Evolutionary conservation across 1,139 yeast genomes (phyloP).

Genomic region (Suhomyces terraborum): DNA sequence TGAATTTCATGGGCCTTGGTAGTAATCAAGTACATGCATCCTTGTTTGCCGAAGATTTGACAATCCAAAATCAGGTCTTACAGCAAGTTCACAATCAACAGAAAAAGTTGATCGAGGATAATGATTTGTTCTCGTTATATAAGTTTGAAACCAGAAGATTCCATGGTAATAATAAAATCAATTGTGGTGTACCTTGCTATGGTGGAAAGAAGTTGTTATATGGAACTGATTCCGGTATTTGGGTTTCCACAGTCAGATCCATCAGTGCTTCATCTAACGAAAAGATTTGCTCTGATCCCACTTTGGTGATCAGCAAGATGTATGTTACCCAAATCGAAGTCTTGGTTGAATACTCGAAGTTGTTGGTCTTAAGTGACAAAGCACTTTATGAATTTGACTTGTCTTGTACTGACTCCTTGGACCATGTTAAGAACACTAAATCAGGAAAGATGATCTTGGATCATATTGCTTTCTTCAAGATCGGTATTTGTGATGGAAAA

Average conservation of each 20-base stretch:
- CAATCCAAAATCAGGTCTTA: conserved; percentile 76
- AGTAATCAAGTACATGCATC: conserved; percentile 47
- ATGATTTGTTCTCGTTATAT: conserved; percentile 79
- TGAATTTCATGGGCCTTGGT: conserved; percentile 49
- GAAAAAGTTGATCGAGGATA: conserved; percentile 63
- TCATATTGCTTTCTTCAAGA: conserved; percentile 86
- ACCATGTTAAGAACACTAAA: conserved; percentile 67
- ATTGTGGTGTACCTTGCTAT: conserved; percentile 92
- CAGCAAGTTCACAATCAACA: conserved; percentile 83
- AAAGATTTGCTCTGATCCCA: conserved; percentile 67
- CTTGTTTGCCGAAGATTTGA: conserved; percentile 51
- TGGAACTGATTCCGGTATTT: conserved; percentile 92
- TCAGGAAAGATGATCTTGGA: conserved; percentile 77
- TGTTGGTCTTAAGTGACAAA: conserved; percentile 82
- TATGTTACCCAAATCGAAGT: conserved; percentile 91
- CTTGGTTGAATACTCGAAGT: conserved; percentile 84
- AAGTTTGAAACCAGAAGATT: conserved; percentile 76
- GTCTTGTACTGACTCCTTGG: conserved; percentile 65
- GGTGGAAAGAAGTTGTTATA: conserved; percentile 90
- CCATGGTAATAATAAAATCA: conserved; percentile 69
- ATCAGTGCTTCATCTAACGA: conserved; percentile 47
- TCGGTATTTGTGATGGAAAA: conserved; percentile 89
- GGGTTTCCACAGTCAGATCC: conserved; percentile 65
- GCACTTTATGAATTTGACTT: conserved; percentile 81
- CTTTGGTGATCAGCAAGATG: conserved; percentile 71